Conservation (phyloP, 805 yeast genomes). For the Sporopachydermia lactativora region DNA sequence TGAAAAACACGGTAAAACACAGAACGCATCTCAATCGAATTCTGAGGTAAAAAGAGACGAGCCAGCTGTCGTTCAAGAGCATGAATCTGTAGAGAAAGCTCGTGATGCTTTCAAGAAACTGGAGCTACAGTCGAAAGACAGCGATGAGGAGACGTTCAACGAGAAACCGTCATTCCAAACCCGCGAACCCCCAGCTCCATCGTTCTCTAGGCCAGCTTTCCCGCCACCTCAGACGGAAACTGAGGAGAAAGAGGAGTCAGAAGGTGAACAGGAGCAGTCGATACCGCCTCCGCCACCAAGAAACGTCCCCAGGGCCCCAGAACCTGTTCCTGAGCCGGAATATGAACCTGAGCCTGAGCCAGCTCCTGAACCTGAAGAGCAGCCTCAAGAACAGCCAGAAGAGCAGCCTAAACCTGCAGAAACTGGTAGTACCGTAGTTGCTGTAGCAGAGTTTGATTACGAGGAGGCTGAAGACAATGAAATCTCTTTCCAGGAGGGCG, state of each 20-base stretch:
- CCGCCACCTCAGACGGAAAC: no score
- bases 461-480: constrained; percentile 68
- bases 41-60: no score
- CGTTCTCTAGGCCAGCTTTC: no score
- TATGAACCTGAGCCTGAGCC: constrained; percentile 12
- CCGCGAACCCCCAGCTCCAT: constrained; percentile 9
- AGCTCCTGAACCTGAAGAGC: constrained; percentile 3
- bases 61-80: constrained; percentile 9
- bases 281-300: constrained; percentile 11
- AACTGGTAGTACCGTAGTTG: constrained; percentile 23
- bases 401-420: constrained; percentile 7
- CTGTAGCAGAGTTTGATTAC: constrained; percentile 73
- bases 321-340: constrained; percentile 7
- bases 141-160: constrained; percentile 10
- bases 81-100: constrained; percentile 12
- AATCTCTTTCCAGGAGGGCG: constrained; percentile 53
- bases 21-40: constrained; percentile 13
- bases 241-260: constrained; percentile 5
- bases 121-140: constrained; percentile 7
- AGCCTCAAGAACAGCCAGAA: constrained; percentile 7
- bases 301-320: constrained; percentile 10
- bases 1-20: constrained; percentile 63
- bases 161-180: constrained; percentile 9
- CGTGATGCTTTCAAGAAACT: constrained; percentile 8
- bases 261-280: constrained; percentile 13